phyloP scores from a whole-genome alignment of 495 filamentous ascomycete genomes.

The Lineolata rhizophorae region DNA sequence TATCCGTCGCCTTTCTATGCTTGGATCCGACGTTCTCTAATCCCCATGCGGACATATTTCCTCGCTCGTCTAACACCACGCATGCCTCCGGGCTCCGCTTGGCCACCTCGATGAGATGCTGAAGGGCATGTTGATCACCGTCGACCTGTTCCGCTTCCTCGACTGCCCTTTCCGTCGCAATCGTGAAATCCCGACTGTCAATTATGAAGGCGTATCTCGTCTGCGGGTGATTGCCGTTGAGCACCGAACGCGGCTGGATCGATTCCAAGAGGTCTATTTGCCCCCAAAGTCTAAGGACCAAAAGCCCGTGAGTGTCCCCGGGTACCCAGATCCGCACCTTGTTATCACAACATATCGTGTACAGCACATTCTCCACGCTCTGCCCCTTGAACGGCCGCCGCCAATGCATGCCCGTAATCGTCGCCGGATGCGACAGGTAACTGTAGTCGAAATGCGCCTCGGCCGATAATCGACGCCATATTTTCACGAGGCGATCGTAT shows the following conservation, averaged over 20 bases:
- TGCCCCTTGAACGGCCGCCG: conserved; percentile 51
- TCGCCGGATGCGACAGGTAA: conserved; percentile 65
- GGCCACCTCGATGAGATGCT: conserved; percentile 71
- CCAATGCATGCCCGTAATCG: conserved; percentile 74
- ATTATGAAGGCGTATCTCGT: conserved; percentile 63
- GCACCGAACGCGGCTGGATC: conserved; percentile 36
- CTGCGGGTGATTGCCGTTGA: conserved; percentile 12
- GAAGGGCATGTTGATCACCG: conserved; percentile 44
- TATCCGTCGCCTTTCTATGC: conserved; percentile 37
- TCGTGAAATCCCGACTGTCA: conserved; percentile 59
- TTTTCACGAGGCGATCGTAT: conserved; percentile 69
- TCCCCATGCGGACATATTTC: conserved; percentile 87
- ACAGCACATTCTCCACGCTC: conserved; percentile 72
- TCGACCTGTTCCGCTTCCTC: conserved; percentile 33
- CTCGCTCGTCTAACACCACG: conserved; percentile 60
- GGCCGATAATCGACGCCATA: conserved; percentile 79
- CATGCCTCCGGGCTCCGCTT: conserved; percentile 74
- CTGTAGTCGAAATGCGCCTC: conserved; percentile 76
- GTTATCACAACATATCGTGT: conserved; percentile 73
- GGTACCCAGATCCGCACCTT: conserved; percentile 67
- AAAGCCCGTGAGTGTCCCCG: conserved; percentile 47
- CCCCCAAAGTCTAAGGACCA: conserved; percentile 59
- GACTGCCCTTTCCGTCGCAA: conserved; percentile 55
- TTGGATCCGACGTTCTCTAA: conserved; percentile 75
- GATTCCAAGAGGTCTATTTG: conserved; percentile 57